Base-by-base conservation (phyloP, 2,329 filamentous ascomycete genomes). In the Pyricularia sp. region DNA sequence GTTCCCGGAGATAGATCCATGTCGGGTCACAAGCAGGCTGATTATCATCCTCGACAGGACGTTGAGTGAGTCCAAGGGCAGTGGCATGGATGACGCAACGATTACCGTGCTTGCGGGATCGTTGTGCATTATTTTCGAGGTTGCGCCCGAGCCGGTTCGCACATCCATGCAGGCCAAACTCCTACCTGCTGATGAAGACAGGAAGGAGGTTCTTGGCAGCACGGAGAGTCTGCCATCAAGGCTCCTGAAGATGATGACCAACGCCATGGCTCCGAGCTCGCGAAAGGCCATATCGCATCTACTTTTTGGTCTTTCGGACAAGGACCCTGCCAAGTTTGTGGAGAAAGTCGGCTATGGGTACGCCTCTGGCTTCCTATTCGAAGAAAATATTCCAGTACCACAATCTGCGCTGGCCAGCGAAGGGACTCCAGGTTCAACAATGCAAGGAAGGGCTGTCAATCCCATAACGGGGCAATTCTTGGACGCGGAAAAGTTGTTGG, bases 291-390 rank as follows among this genome's bases (percentile, higher is more conserved):
- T 96, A 64, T 90, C 89, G 0, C 82, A 88, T 33, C 80, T 99
- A 28, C 83, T 97, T 67, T 99, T 96, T 73, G 89, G 96, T 68
- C 81, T 97, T 31, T 96, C 92, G 0, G 88, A 88, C 68, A 89
- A 87, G 70, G 87, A 97, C 70, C 84, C 93, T 0, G 83, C 82
- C 19, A 88, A 82, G 33, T 94, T 97, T 71, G 89, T 97, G 0
- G 83, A 90, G 63, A 97, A 97, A 69, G 90, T 99, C 13, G 94
- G 94, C 0, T 99, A 96, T 72, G 94, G 94, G 0, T 96, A 90
- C 72, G 94, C 94, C 0, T 90, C 92, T 0, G 94, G 94, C 0
- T 96, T 94, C 73, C 78, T 99, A 19, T 88, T 93, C 77, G 88
- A 89, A 68, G 89, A 93, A 67, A 90, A 94, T 65, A 86, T 97